These are phyloP conservation scores for Exophiala sp. DNA, from an alignment of 2,329 filamentous ascomycete genomes.

Conservation along the genomic window DNA sequence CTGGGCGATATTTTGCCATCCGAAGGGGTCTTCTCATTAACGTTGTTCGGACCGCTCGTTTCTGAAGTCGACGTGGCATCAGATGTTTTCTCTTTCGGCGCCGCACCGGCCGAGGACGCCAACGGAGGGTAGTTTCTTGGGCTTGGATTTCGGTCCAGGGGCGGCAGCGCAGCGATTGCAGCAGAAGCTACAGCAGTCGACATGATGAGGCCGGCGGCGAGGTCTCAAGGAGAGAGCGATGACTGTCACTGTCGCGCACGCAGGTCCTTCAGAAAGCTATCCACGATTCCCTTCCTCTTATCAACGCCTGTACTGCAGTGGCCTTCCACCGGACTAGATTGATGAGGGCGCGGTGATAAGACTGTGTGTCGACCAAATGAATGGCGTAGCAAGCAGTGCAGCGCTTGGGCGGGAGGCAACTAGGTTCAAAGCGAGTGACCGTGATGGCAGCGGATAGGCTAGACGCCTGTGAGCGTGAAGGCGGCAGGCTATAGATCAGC, in stretches of 20 bases:
- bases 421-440: slow-evolving; percentile 17
- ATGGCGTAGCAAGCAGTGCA: slow-evolving; percentile 19
- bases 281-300: slow-evolving; percentile 1
- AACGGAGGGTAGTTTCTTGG: slow-evolving; percentile 41
- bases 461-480: slow-evolving; percentile 14
- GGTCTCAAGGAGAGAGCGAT: neutral
- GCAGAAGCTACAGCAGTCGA: slow-evolving; percentile 46
- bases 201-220: slow-evolving; percentile 32
- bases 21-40: slow-evolving; percentile 31
- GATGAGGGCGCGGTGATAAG: neutral
- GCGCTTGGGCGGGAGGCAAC: slow-evolving; percentile 10
- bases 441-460: slow-evolving; percentile 22
- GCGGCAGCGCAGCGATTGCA: slow-evolving; percentile 39
- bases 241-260: neutral
- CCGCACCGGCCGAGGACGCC: slow-evolving; percentile 34
- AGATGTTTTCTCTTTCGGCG: slow-evolving; percentile 23
- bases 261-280: neutral
- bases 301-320: neutral
- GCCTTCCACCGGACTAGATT: neutral
- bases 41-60: slow-evolving; percentile 5
- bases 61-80: slow-evolving; percentile 16
- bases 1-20: slow-evolving; percentile 51
- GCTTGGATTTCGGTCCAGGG: slow-evolving; percentile 42
- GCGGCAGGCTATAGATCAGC: slow-evolving; percentile 10
- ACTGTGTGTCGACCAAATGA: slow-evolving; percentile 18